A percentile compares a stretch with the other conserved stretches of the same genome.
These are phyloP conservation scores for Chrysosporium queenslandicum DNA, from an alignment of 2,329 filamentous ascomycete genomes.

Conservation along the genomic window DNA sequence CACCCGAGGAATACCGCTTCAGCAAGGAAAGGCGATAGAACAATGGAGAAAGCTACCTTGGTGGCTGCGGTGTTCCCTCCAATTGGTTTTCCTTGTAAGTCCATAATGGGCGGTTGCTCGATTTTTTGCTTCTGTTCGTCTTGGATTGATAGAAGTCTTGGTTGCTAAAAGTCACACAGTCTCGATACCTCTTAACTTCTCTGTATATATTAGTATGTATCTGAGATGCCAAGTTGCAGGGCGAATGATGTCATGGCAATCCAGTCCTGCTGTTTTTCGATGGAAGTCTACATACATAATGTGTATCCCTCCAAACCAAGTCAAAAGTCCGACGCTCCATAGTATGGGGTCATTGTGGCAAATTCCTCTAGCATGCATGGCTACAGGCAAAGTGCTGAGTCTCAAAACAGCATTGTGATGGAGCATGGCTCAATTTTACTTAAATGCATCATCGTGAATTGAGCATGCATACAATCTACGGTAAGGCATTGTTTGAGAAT, in stretches of 20 bases:
- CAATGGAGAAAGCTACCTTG: background rate
- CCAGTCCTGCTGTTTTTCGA: too few species aligned
- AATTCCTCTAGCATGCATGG: too few species aligned
- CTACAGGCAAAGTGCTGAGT: too few species aligned
- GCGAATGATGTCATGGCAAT: constrained; percentile 2
- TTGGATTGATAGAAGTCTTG: background rate
- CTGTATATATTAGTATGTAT: background rate
- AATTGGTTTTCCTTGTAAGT: background rate
- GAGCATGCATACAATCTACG: too few species aligned
- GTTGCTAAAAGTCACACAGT: background rate
- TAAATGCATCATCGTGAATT: too few species aligned
- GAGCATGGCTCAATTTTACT: too few species aligned
- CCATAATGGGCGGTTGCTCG: background rate
- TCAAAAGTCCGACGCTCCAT: too few species aligned
- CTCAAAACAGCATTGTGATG: too few species aligned
- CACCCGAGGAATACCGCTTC: background rate
- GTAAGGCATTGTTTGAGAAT: too few species aligned
- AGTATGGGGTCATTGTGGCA: too few species aligned
- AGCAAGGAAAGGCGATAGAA: background rate
- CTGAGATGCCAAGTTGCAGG: constrained; percentile 4
- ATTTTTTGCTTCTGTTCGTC: background rate
- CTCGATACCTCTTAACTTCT: background rate
- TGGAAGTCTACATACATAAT: too few species aligned
- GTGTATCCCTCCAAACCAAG: too few species aligned
- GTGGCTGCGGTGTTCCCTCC: background rate